A percentile compares a stretch with the other conserved stretches of the same genome.
phyloP scores from a whole-genome alignment of 2,329 filamentous ascomycete genomes.

The Colletotrichum eremochloae region DNA sequence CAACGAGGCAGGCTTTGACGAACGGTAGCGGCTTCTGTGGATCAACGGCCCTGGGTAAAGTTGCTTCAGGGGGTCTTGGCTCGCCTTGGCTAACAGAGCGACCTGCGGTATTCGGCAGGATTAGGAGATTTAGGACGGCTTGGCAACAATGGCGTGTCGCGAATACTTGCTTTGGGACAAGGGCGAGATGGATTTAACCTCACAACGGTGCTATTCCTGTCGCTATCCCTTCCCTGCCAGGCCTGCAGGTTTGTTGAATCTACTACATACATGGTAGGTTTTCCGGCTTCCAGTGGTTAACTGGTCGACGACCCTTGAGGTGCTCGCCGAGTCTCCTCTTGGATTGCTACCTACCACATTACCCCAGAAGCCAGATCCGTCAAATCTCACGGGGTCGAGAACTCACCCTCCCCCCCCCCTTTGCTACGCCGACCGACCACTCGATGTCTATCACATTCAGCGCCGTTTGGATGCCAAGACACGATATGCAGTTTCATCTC shows the following conservation, averaged over 20 bases:
- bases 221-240: not conserved
- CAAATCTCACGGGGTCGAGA: not conserved
- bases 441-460: not conserved
- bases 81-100: constrained; percentile 3
- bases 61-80: constrained; percentile 29
- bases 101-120: constrained; percentile 17
- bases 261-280: not conserved
- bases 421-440: not conserved
- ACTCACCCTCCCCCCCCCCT: not conserved
- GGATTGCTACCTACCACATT: not conserved
- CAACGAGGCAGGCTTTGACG: constrained; percentile 15
- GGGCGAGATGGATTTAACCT: constrained; percentile 16
- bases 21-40: not conserved
- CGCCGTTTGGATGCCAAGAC: constrained; percentile 20
- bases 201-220: constrained; percentile 25
- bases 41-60: constrained; percentile 21
- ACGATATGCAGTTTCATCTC: constrained; percentile 27
- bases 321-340: not conserved
- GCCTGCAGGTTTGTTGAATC: not conserved
- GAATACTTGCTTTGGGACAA: constrained; percentile 16
- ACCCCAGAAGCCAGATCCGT: not conserved
- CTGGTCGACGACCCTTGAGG: not conserved
- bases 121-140: constrained; percentile 34
- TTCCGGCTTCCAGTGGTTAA: not conserved
- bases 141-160: constrained; percentile 28